phyloP scores from a whole-genome alignment of 768 basidiomycete species.

The Dictyophora rubrovolvata region DNA sequence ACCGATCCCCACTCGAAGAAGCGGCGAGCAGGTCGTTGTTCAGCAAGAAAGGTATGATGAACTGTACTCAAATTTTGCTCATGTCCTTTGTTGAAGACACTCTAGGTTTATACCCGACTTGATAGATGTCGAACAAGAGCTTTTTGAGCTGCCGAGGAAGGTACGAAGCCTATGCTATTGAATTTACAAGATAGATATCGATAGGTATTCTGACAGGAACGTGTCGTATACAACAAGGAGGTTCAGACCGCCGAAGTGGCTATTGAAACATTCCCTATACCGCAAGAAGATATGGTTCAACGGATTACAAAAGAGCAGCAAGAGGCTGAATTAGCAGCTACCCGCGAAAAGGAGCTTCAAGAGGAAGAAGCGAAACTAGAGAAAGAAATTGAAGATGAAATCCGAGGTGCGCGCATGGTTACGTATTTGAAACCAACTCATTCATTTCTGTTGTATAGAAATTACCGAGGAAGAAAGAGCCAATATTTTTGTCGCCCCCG shows the following conservation, averaged over 20 bases:
- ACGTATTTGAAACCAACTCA: not conserved
- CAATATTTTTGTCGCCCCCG: conserved; percentile 75
- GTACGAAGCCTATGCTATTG: conserved; percentile 29
- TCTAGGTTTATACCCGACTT: conserved; percentile 65
- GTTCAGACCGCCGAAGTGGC: conserved; percentile 67
- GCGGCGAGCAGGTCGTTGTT: not conserved
- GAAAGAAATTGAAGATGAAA: conserved; percentile 78
- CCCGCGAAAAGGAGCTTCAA: conserved; percentile 68
- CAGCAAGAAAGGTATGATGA: conserved; percentile 6
- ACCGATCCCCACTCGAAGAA: not conserved
- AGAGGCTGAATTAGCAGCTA: conserved; percentile 46
- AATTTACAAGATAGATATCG: not conserved
- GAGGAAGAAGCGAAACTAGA: conserved; percentile 78
- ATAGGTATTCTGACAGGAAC: conserved; percentile 40
- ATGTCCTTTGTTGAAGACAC: conserved; percentile 29
- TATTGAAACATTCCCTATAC: conserved; percentile 32
- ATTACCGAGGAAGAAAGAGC: conserved; percentile 78
- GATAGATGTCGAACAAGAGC: conserved; percentile 82
- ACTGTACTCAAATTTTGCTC: not conserved
- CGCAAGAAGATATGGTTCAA: conserved; percentile 65
- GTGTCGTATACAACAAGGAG: conserved; percentile 76
- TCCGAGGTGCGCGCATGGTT: conserved; percentile 45
- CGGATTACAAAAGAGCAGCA: conserved; percentile 58
- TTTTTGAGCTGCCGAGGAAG: conserved; percentile 84
- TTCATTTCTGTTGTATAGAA: conserved; percentile 34